These are phyloP conservation scores for Lentinula detonsa DNA, from an alignment of 768 basidiomycete species.

Conservation along the genomic window DNA sequence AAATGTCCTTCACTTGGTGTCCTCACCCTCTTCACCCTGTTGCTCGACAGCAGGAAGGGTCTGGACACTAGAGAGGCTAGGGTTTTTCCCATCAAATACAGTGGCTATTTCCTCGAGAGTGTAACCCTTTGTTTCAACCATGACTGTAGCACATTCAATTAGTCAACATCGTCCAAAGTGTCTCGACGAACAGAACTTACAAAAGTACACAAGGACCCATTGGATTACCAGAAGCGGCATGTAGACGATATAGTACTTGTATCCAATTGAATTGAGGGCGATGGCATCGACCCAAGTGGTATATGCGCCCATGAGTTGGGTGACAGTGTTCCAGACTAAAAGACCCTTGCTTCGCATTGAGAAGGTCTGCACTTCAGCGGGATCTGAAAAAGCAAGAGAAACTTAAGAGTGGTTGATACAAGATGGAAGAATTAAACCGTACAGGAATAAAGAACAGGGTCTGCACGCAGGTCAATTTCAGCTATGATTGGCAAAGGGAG, in stretches of 20 bases:
- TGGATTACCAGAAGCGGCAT: neutral
- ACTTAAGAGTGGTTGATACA: neutral
- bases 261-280: neutral
- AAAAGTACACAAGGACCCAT: neutral
- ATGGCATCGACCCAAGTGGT: neutral
- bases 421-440: neutral
- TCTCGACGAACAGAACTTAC: neutral
- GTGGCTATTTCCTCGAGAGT: slow-evolving; percentile 51
- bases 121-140: slow-evolving; percentile 41
- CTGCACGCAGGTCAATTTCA: neutral
- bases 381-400: neutral
- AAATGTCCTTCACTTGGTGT: neutral
- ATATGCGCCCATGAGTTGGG: neutral
- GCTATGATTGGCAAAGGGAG: neutral
- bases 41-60: neutral
- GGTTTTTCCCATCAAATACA: slow-evolving; percentile 48
- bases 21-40: neutral
- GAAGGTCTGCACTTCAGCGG: neutral
- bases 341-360: neutral
- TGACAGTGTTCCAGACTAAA: neutral
- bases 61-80: slow-evolving; percentile 8
- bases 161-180: too few relatives aligned
- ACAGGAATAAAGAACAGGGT: neutral
- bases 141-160: neutral
- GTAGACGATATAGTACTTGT: neutral